Evolutionary conservation across 192 early-diverging fungal species (phyloP).

Genomic region (Coemansia reversa): DNA sequence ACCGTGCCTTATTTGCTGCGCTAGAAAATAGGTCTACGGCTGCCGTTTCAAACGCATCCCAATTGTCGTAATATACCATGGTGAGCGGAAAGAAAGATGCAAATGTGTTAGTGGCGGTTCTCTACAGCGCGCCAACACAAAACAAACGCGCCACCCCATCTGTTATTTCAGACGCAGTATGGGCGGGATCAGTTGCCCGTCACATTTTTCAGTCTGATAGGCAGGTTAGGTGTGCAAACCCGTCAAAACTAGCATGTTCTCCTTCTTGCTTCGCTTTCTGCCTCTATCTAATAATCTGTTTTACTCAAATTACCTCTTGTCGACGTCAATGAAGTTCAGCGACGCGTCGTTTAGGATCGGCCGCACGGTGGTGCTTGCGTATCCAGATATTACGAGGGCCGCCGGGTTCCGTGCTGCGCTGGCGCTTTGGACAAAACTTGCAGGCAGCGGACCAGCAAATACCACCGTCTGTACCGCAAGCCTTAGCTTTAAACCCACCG

Average conservation of each 20-base stretch:
- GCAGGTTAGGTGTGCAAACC: not conserved
- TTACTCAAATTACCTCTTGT: not conserved
- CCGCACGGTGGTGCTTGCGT: slow-evolving; percentile 37
- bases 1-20: slow-evolving; percentile 33
- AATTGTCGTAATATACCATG: slow-evolving; percentile 41
- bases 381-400: slow-evolving; percentile 41
- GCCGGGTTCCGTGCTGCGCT: slow-evolving; percentile 48
- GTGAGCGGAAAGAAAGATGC: not conserved
- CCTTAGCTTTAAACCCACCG: slow-evolving; percentile 4
- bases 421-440: slow-evolving; percentile 21
- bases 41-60: slow-evolving; percentile 40
- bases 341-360: slow-evolving; percentile 29
- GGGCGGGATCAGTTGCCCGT: slow-evolving; percentile 4
- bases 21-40: slow-evolving; percentile 32
- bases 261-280: too few species aligned
- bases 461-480: not conserved
- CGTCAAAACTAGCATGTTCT: too few species aligned
- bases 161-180: slow-evolving; percentile 3
- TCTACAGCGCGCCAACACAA: not conserved
- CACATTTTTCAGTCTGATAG: not conserved
- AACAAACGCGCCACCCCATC: not conserved
- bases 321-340: slow-evolving; percentile 22
- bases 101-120: not conserved
- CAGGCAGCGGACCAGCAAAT: not conserved
- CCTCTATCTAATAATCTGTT: not conserved